phyloP scores from a whole-genome alignment of 208 protist species.

The Trichomonas vaginalis region DNA sequence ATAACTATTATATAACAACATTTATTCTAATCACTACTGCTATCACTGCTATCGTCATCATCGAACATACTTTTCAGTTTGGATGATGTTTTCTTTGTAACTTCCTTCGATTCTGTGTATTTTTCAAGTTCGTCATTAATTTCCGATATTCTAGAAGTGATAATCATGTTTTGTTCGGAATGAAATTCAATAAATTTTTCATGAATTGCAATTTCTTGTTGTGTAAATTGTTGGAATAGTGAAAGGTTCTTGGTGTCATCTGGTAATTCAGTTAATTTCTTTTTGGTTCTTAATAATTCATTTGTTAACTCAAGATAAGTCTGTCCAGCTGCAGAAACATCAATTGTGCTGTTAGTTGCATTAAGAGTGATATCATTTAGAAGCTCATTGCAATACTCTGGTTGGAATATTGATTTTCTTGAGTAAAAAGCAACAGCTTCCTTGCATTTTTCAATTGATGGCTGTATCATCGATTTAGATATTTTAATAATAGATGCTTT shows the following conservation, averaged over 20 bases:
- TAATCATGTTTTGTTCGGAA: background rate
- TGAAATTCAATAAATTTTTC: background rate
- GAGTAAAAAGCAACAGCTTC: background rate
- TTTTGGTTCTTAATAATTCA: background rate
- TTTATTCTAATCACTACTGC: too few species aligned
- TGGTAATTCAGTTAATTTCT: background rate
- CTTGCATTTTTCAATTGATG: background rate
- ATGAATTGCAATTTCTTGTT: background rate
- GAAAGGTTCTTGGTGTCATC: background rate
- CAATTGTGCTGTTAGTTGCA: background rate
- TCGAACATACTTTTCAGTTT: too few species aligned
- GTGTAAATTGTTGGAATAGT: background rate
- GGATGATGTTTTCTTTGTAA: too few species aligned
- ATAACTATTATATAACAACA: too few species aligned
- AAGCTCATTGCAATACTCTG: background rate
- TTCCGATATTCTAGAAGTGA: background rate
- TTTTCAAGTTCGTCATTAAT: background rate
- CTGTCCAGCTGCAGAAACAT: background rate
- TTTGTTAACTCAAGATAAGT: background rate
- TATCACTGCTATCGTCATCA: too few species aligned
- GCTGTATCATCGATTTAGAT: background rate
- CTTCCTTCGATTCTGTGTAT: too few species aligned
- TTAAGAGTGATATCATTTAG: background rate
- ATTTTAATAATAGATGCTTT: background rate
- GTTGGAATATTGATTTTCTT: background rate